These are phyloP conservation scores for Phragmites australis DNA, from an alignment of 176 grass and related monocot genomes.

Conservation along the genomic window DNA sequence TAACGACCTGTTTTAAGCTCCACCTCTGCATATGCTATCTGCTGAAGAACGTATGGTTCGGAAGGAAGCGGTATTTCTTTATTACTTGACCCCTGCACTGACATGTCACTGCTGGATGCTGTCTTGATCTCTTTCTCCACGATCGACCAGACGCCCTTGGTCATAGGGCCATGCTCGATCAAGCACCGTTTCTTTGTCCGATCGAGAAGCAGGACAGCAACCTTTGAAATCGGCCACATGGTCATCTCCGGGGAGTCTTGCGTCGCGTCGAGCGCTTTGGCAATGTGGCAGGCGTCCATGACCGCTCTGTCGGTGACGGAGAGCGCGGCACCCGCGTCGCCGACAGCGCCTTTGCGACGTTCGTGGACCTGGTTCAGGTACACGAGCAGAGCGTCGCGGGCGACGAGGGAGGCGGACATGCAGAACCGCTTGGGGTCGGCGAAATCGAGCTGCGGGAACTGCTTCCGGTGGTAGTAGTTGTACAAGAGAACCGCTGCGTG, in stretches of 20 bases:
- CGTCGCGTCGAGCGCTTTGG: slow-evolving; percentile 42
- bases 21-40: slow-evolving; percentile 56
- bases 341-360: background rate
- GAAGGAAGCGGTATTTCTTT: background rate
- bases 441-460: slow-evolving; percentile 50
- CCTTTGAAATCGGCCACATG: slow-evolving; percentile 58
- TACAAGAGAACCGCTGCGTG: slow-evolving; percentile 68
- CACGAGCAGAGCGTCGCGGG: slow-evolving; percentile 29
- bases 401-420: slow-evolving; percentile 28
- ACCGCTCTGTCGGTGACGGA: slow-evolving; percentile 50
- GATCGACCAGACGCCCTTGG: slow-evolving; percentile 57
- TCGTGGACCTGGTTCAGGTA: slow-evolving; percentile 43
- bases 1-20: slow-evolving; percentile 57
- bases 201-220: slow-evolving; percentile 61
- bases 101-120: background rate
- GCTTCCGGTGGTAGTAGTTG: slow-evolving; percentile 78
- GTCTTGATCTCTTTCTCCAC: slow-evolving; percentile 52
- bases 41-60: slow-evolving; percentile 30
- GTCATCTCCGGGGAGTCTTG: slow-evolving; percentile 28
- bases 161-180: slow-evolving; percentile 44
- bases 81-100: slow-evolving; percentile 1
- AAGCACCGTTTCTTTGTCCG: slow-evolving; percentile 49
- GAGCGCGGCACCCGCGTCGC: background rate
- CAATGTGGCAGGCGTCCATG: slow-evolving; percentile 54
- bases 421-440: slow-evolving; percentile 39